A percentile compares a stretch with the other conserved stretches of the same genome.
These are phyloP conservation scores for Fusarium nurragi DNA, from an alignment of 2,329 filamentous ascomycete species.

Conservation along the genomic window DNA sequence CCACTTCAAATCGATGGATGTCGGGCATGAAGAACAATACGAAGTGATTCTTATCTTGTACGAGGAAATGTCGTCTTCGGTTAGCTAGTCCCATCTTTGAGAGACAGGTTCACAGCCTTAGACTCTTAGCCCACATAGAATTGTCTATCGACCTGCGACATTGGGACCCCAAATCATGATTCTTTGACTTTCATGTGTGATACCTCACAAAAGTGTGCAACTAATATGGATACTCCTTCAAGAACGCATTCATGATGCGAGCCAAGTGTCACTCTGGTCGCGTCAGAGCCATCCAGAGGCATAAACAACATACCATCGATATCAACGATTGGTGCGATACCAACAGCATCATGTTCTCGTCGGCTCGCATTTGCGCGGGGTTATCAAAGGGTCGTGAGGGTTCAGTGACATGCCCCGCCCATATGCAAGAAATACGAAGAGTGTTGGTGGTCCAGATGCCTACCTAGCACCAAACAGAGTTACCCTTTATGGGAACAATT, in stretches of 20 bases:
- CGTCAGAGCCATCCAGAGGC: slow-evolving; percentile 26
- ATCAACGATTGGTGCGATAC: slow-evolving; percentile 27
- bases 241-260: background rate
- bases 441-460: slow-evolving; percentile 23
- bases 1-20: background rate
- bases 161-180: background rate
- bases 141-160: background rate
- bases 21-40: slow-evolving; percentile 8
- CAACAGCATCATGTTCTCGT: slow-evolving; percentile 37
- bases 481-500: slow-evolving; percentile 32
- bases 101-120: background rate
- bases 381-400: slow-evolving; percentile 12
- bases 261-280: slow-evolving; percentile 22
- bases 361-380: slow-evolving; percentile 31
- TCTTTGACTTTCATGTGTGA: slow-evolving; percentile 12
- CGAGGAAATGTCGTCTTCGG: background rate
- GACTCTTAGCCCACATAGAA: background rate
- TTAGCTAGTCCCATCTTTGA: background rate
- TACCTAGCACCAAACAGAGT: slow-evolving; percentile 28
- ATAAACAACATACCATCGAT: slow-evolving; percentile 15
- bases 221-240: background rate
- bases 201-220: slow-evolving; percentile 10
- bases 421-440: slow-evolving; percentile 40
- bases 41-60: slow-evolving; percentile 9
- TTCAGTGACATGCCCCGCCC: slow-evolving; percentile 26